A percentile compares a stretch with the other conserved stretches of the same genome.
These are phyloP conservation scores for Ophiocordyceps camponoti-saundersi DNA, from an alignment of 2,329 filamentous ascomycete genomes.

Conservation along the genomic window DNA sequence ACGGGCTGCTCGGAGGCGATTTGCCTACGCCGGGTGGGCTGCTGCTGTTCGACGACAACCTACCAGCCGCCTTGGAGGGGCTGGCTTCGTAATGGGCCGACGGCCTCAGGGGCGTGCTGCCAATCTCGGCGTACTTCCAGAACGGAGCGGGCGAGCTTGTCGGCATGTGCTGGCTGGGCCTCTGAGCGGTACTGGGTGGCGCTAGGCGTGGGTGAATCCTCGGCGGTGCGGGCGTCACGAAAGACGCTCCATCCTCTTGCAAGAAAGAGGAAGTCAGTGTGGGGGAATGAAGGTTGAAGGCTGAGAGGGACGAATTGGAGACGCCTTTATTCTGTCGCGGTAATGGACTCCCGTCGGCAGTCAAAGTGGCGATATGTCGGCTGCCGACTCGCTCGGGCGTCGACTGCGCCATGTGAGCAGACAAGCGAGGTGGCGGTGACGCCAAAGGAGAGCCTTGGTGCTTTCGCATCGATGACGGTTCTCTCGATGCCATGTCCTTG, in stretches of 20 bases:
- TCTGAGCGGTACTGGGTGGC: slow-evolving; percentile 64
- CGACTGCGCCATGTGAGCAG: slow-evolving; percentile 33
- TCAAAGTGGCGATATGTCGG: slow-evolving; percentile 17
- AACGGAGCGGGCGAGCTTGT: slow-evolving; percentile 75
- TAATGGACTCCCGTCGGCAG: slow-evolving; percentile 43
- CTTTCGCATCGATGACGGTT: slow-evolving; percentile 36
- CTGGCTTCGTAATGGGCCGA: slow-evolving; percentile 35
- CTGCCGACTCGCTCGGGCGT: slow-evolving; percentile 34
- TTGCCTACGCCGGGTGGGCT: slow-evolving; percentile 35
- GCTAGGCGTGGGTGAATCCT: slow-evolving; percentile 58
- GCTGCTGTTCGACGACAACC: slow-evolving; percentile 34
- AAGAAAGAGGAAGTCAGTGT: slow-evolving; percentile 44
- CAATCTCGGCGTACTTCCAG: slow-evolving; percentile 71
- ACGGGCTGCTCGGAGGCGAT: slow-evolving; percentile 36
- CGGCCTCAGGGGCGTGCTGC: slow-evolving; percentile 49
- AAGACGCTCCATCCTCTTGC: slow-evolving; percentile 41
- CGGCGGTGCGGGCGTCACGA: slow-evolving; percentile 57
- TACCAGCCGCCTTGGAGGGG: slow-evolving; percentile 31
- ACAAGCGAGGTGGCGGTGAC: slow-evolving; percentile 27
- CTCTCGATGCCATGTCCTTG: slow-evolving; percentile 33
- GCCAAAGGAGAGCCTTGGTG: slow-evolving; percentile 22
- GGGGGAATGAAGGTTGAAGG: slow-evolving; percentile 39
- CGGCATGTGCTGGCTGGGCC: slow-evolving; percentile 72
- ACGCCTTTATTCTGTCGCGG: slow-evolving; percentile 33
- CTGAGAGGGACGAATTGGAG: slow-evolving; percentile 26